Base-by-base conservation (phyloP, 148 eudicot species). In the Vaccinium darrowii region DNA sequence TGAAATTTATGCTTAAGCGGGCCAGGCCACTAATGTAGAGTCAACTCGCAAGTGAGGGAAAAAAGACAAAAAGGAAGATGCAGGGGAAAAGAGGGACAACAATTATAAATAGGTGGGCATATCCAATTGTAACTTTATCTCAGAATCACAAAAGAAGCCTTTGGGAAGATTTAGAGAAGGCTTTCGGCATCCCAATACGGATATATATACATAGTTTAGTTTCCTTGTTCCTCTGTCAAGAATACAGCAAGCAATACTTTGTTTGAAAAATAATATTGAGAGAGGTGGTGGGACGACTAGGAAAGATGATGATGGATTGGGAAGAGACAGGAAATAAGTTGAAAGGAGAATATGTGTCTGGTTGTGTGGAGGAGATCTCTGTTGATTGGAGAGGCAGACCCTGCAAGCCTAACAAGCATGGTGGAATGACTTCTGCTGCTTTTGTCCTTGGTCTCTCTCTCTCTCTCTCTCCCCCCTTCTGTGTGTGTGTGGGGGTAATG, bases 331-430 rank as follows among this genome's bases (percentile, higher is more conserved):
- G 60, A 21, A 76, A 62, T 50, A 77, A 49, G 33, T 82, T 67
- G 12, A 43, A 69, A 43, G 62, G 56, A 69, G 84, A 79, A 82
- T 51, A 83, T 39, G 58, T 27, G 79, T 23, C 65, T 53, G 81
- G 25, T 77, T 57, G 51, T 63, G 62, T 11, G 33, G 87, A 79
- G 53, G 79, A 89, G 43, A 79, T 23, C 47, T 74, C 81, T 39
- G 86, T 88, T 47, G 91, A 90, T 81, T 90, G 91, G 90, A 90
- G 87, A 90, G 87, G 88, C 62, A 86, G 89, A 79, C 87, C 88
- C 23, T 90, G 90, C 88, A 84, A 81, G 79, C 86, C 90, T 60
- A 80, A 82, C 57, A 90, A 82, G 56, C 91, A 90, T 88, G 91
- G 91, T 27, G 91, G 91, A 63, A 90, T 87, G 89, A 30, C 87